Base-by-base conservation (phyloP, 495 filamentous ascomycete genomes). In the Ascodesmis nigricans region DNA sequence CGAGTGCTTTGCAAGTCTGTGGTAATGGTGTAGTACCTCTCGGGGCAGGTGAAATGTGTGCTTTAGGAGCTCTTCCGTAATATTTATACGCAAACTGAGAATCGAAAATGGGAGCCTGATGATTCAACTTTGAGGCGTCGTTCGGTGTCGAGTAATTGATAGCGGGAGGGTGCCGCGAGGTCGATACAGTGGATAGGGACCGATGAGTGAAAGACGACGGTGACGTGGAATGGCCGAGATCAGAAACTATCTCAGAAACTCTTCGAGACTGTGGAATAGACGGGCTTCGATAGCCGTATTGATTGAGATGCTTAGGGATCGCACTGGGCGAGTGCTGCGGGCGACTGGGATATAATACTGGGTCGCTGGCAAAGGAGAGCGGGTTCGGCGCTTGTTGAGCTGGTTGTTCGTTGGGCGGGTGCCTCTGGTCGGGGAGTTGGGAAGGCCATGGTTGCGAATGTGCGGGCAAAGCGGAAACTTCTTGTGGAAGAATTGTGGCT, bases 231-330 rank as follows among this genome's bases (percentile, higher is more conserved):
- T 66, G 67, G 54, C 67, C 67, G 55, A 64, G 62, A 45, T 59
- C 55, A 58, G 63, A 58, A 50, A 71, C 61, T 40, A 67, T 68
- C 56, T 62, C 63, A 30, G 62, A 63, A 49, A 73, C 60, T 53
- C 64, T 61, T 11, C 47, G 47, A 8, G 44, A 35, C 24, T 51
- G 41, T 23, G 47, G 47, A 21, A 41, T 36, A 20, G 36, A 47
- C 38, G 47, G 34, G 36, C 26, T 39, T 36, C 4, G 46, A 30
- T 14, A 14, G 1, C 10, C 32, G 10, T 10, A 18, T 14, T 40
- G 47, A 15, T 46, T 35, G 18, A 36, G 32, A 36, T 47, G 47
- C 36, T 20, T 50, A 50, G 42, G 47, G 46, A 35, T 42, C 27
- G 40, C 17, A 25, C 41, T 41, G 13, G 45, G 46, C 11, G 45